Evolutionary conservation across 2,329 filamentous ascomycete genomes (phyloP).

Genomic region (Neonectria faginata): DNA sequence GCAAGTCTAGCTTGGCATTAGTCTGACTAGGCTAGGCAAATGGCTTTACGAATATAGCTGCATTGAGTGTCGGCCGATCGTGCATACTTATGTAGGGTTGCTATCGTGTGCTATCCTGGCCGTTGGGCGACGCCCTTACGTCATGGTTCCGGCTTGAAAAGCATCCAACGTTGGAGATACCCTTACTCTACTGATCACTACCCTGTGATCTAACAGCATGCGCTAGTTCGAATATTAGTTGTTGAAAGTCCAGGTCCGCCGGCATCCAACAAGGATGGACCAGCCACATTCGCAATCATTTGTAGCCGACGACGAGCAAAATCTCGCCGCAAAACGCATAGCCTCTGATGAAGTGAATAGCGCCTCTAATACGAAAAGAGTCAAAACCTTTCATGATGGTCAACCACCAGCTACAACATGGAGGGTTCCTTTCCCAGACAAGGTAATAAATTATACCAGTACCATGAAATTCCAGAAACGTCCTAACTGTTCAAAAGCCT

Average conservation of each 20-base stretch:
- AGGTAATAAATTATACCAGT: too few species aligned
- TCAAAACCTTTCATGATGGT: background rate
- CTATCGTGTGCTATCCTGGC: too few species aligned
- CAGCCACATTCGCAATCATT: background rate
- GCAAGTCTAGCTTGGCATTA: background rate
- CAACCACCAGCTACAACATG: background rate
- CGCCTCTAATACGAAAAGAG: background rate
- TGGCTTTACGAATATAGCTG: background rate
- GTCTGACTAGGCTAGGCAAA: background rate
- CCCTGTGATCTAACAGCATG: too few species aligned
- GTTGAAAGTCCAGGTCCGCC: background rate
- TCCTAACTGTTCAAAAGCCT: background rate
- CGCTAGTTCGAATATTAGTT: too few species aligned
- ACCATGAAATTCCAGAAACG: too few species aligned
- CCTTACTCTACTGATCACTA: too few species aligned
- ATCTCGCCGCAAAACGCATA: background rate
- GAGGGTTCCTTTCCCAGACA: background rate
- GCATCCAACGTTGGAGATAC: too few species aligned
- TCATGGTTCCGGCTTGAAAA: too few species aligned
- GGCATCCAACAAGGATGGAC: background rate
- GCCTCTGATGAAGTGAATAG: background rate
- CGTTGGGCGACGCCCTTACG: too few species aligned
- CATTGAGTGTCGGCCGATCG: constrained; percentile 1
- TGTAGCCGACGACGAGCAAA: background rate
- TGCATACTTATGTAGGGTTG: background rate